Percentiles rank a stretch among this genome's conserved stretches.
Conservation (phyloP, 2,329 filamentous ascomycete species). For the Colletotrichum agaves region DNA sequence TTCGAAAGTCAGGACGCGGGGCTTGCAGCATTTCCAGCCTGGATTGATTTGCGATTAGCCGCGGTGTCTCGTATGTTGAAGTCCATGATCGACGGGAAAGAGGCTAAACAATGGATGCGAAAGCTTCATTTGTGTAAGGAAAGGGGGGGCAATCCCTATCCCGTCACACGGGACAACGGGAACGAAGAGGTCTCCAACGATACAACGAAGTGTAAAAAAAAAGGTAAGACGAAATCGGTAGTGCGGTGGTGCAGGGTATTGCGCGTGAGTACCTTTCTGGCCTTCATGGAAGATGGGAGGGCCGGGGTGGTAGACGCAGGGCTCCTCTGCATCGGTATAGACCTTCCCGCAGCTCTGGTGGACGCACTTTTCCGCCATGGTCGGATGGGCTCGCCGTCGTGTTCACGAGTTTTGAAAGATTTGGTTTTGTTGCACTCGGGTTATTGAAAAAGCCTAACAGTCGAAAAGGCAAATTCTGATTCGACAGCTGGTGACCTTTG, state of each 20-base stretch:
- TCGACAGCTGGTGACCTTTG: slow-evolving; percentile 23
- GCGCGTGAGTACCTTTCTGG: slow-evolving; percentile 80
- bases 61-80: slow-evolving; percentile 12
- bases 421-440: neutral
- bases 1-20: slow-evolving; percentile 95
- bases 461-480: slow-evolving; percentile 2
- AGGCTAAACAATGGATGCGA: slow-evolving; percentile 15
- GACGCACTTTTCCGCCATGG: slow-evolving; percentile 87
- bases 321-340: slow-evolving; percentile 83
- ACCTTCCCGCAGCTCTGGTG: slow-evolving; percentile 95
- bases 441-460: neutral
- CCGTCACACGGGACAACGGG: slow-evolving; percentile 10
- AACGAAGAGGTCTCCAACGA: slow-evolving; percentile 26
- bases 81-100: neutral
- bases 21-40: slow-evolving; percentile 99
- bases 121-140: neutral
- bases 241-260: neutral
- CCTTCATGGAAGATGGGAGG: slow-evolving; percentile 97
- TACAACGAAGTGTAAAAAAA: slow-evolving; percentile 18
- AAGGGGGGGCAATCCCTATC: slow-evolving; percentile 1
- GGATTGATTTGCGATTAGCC: slow-evolving; percentile 33
- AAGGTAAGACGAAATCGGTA: slow-evolving; percentile 22
- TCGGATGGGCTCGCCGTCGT: slow-evolving; percentile 30
- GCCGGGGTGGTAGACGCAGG: slow-evolving; percentile 91
- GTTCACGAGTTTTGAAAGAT: slow-evolving; percentile 10